phyloP scores from a whole-genome alignment of 805 yeast genomes.

The Lachancea mirantina region DNA sequence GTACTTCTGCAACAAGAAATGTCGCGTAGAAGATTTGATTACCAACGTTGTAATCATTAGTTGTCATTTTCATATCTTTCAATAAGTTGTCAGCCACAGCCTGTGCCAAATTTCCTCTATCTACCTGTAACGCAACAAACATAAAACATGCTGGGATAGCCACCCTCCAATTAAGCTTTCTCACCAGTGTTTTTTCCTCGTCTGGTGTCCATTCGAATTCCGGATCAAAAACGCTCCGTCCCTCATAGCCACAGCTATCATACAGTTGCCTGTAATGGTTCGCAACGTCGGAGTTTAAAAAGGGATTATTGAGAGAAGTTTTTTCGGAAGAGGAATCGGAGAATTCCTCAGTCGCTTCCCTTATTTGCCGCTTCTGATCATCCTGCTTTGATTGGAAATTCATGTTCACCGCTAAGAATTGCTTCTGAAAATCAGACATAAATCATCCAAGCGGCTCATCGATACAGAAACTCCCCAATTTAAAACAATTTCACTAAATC shows the following conservation, averaged over 20 bases:
- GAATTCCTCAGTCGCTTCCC: neutral
- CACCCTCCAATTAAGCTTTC: slow-evolving; percentile 49
- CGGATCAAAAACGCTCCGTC: slow-evolving; percentile 50
- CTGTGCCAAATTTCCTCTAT: slow-evolving; percentile 49
- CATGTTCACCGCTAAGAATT: neutral
- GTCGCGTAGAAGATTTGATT: slow-evolving; percentile 44
- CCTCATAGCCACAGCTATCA: slow-evolving; percentile 45
- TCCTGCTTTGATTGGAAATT: neutral
- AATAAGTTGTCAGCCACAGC: slow-evolving; percentile 53
- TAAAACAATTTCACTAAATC: too few species aligned
- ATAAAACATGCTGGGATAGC: slow-evolving; percentile 49
- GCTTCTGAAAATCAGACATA: neutral
- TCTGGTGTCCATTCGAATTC: slow-evolving; percentile 43
- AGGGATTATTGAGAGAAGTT: slow-evolving; percentile 13
- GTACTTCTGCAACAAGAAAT: slow-evolving; percentile 54
- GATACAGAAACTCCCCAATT: too few species aligned
- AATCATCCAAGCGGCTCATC: too few species aligned
- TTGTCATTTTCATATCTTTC: slow-evolving; percentile 43
- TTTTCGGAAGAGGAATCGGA: too few species aligned
- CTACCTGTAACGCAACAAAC: slow-evolving; percentile 52
- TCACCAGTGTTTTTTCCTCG: slow-evolving; percentile 42
- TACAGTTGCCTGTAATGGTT: slow-evolving; percentile 40
- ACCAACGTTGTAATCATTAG: slow-evolving; percentile 53
- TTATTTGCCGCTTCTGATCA: neutral
- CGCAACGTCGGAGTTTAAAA: slow-evolving; percentile 38